Conservation (phyloP, 495 filamentous ascomycete species). For the Neurospora sp. region DNA sequence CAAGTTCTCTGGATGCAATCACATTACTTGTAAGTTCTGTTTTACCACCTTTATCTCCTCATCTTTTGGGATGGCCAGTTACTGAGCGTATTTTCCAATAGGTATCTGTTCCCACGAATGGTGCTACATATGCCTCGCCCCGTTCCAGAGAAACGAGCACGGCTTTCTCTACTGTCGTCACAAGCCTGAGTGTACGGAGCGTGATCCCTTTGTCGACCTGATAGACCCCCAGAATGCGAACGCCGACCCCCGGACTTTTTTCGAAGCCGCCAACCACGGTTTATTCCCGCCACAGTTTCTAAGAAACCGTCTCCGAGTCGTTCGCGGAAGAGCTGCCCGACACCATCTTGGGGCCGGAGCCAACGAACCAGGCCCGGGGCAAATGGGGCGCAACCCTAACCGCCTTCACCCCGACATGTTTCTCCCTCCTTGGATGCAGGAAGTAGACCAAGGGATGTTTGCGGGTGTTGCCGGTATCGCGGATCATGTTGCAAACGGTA, state of each 20-base stretch:
- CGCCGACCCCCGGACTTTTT: not conserved
- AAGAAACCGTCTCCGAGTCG: not conserved
- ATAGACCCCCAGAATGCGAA: slow-evolving; percentile 5
- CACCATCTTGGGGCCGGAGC: not conserved
- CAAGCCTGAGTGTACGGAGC: slow-evolving; percentile 20
- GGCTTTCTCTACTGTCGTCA: slow-evolving; percentile 26
- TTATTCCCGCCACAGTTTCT: not conserved
- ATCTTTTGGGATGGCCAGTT: not conserved
- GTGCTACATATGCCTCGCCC: slow-evolving; percentile 35
- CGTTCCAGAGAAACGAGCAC: slow-evolving; percentile 17
- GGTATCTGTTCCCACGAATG: slow-evolving; percentile 35
- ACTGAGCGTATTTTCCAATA: slow-evolving; percentile 3
- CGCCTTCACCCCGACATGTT: not conserved
- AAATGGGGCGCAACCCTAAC: not conserved
- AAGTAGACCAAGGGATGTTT: not conserved
- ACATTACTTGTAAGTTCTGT: slow-evolving; percentile 34
- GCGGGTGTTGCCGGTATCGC: not conserved
- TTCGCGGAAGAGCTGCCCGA: not conserved
- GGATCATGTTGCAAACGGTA: not conserved
- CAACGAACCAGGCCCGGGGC: not conserved
- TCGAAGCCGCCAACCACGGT: not conserved
- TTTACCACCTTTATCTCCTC: not conserved
- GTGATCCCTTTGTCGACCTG: slow-evolving; percentile 10
- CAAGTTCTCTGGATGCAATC: slow-evolving; percentile 38
- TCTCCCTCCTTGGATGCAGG: not conserved